Base-by-base conservation (phyloP, 164 flowering plant species). In the Aristolochia californica region DNA sequence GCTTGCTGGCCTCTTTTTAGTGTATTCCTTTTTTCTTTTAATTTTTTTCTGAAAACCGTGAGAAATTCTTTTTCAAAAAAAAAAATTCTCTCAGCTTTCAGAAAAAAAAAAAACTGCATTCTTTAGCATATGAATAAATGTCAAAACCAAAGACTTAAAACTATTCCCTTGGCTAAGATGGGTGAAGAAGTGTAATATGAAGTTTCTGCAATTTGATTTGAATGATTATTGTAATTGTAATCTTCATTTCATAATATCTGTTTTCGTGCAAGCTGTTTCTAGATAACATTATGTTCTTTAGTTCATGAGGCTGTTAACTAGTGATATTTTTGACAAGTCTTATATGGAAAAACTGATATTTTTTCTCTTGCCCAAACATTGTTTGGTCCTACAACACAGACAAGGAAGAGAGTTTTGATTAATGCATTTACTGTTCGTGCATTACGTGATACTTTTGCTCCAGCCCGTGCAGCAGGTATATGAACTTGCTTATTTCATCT, bases 351-450 rank as follows among this genome's bases (percentile, higher is more conserved):
- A 12, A 34, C 40, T 34, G 40, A n/a, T n/a, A 34, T 3, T 34
- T 34, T 34, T 34, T 8, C 24, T 56, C 16, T 22, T 17, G 48
- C 58, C 22, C 15, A n/a, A n/a, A 56, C 18, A 21, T 21, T 56
- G 43, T 22, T 34, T 57, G 60, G 25, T 40, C 14, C 49, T 15
- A 65, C 45, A 28, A 24, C 76, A 77, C 82, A 94, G 99, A 90
- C 86, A 43, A 79, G 97, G 78, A 94, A 85, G 74, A 84, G 99
- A 74, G 99, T 94, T 62, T 71, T 94, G 77, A 94, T 94, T 51
- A 94, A 94, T 81, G 99, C 99, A 55, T 94, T 94, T 71, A 90
- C 97, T 14, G 99, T 81, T 45, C 97, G 99, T 72, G 99, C 97
- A 55, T 66, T 94, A 70, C 95, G 95, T 62, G 99, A 94, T 79